Percentiles rank a stretch among this genome's conserved stretches.
Evolutionary conservation across 305 asterid species (phyloP).

Genomic region (Lippia alba): DNA sequence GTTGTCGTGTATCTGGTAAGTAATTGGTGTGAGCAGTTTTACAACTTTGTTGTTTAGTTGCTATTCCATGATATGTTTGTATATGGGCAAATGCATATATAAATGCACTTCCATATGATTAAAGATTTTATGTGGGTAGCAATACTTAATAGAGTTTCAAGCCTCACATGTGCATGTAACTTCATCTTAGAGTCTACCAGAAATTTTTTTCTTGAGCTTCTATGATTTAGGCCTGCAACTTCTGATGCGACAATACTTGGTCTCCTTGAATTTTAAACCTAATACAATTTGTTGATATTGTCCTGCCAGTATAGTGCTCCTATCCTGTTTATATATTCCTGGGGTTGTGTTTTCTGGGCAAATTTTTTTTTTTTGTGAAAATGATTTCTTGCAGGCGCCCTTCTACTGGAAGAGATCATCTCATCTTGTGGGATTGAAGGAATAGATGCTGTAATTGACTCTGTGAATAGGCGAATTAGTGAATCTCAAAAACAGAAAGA

Average conservation of each 20-base stretch:
- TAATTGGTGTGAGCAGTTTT: constrained; percentile 31
- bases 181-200: neutral
- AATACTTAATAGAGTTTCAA: neutral
- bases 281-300: neutral
- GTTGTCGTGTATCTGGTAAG: constrained; percentile 96
- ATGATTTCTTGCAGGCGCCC: constrained; percentile 61
- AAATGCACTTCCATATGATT: neutral
- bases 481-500: constrained; percentile 86
- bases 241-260: neutral
- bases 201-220: neutral
- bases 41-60: constrained; percentile 16
- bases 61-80: neutral
- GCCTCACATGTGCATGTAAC: neutral
- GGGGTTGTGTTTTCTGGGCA: constrained; percentile 13
- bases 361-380: constrained; percentile 23
- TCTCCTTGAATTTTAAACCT: neutral
- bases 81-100: neutral
- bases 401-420: constrained; percentile 82
- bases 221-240: neutral
- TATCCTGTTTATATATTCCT: neutral
- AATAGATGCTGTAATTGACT: constrained; percentile 77
- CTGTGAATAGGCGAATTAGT: constrained; percentile 69
- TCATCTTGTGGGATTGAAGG: constrained; percentile 71
- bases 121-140: neutral
- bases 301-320: neutral